Conservation (phyloP, 148 eudicot species). For the Polygonum aviculare region DNA sequence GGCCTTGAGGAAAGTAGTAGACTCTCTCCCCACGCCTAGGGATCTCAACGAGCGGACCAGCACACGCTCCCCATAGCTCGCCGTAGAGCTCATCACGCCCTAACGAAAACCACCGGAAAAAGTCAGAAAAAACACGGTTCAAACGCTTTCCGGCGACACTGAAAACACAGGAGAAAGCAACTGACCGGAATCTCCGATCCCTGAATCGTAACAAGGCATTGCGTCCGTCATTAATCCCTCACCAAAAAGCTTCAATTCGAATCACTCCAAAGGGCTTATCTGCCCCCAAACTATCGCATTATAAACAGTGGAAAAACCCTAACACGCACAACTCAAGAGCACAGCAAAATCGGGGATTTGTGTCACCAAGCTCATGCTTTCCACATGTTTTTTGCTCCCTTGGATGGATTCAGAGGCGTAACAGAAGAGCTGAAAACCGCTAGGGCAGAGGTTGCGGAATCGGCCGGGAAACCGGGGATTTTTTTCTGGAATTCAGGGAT, state of each 20-base stretch:
- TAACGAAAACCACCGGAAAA: constrained; percentile 3
- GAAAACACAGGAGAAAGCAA: background rate
- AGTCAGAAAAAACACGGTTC: background rate
- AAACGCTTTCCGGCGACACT: background rate
- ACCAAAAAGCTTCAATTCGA: background rate
- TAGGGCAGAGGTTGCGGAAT: background rate
- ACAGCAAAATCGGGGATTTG: background rate
- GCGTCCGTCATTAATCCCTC: background rate
- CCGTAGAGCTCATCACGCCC: constrained; percentile 43
- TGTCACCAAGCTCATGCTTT: constrained; percentile 4
- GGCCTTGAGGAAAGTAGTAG: constrained; percentile 91
- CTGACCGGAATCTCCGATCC: constrained; percentile 1
- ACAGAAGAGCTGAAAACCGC: constrained; percentile 1
- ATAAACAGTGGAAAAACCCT: background rate
- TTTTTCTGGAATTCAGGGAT: background rate
- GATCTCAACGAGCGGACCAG: constrained; percentile 83
- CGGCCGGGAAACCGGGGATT: background rate
- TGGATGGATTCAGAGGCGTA: constrained; percentile 1
- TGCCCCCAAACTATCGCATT: background rate
- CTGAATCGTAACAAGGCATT: background rate
- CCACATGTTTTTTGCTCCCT: background rate
- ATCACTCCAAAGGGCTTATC: background rate
- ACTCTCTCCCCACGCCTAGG: constrained; percentile 58
- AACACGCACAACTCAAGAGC: background rate
- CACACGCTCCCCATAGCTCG: constrained; percentile 91